These are phyloP conservation scores for Avena eriantha DNA, from an alignment of 176 grass and related monocot genomes.

Conservation along the genomic window DNA sequence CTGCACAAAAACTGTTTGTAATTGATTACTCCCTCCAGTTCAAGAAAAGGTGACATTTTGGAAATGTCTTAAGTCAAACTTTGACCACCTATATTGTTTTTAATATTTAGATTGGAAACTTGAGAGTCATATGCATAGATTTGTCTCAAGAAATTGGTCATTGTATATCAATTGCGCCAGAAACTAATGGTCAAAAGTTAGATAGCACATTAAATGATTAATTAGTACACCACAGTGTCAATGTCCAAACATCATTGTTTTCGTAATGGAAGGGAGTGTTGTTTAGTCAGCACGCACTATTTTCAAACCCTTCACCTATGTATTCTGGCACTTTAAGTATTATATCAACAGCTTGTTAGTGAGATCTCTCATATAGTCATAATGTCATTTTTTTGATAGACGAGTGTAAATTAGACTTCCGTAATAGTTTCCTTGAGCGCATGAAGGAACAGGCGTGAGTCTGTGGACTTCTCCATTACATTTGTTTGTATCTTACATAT, in stretches of 20 bases:
- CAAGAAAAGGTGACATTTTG: neutral
- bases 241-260: neutral
- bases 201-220: neutral
- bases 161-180: too few species aligned
- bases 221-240: neutral
- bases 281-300: neutral
- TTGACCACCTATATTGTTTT: neutral
- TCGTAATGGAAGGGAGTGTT: neutral
- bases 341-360: neutral
- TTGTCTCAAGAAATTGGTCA: neutral
- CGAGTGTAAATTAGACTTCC: neutral
- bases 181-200: neutral
- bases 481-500: neutral
- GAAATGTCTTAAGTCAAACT: neutral
- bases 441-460: neutral
- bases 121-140: neutral
- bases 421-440: neutral
- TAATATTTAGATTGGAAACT: neutral
- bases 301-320: neutral
- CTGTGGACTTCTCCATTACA: neutral
- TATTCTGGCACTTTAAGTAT: neutral
- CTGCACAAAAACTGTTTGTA: neutral
- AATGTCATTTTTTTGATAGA: neutral
- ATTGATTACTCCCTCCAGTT: neutral
- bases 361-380: conserved; percentile 13